Conservation (phyloP, 2,329 filamentous ascomycete genomes). For the Lasiodiplodia hormozganensis region DNA sequence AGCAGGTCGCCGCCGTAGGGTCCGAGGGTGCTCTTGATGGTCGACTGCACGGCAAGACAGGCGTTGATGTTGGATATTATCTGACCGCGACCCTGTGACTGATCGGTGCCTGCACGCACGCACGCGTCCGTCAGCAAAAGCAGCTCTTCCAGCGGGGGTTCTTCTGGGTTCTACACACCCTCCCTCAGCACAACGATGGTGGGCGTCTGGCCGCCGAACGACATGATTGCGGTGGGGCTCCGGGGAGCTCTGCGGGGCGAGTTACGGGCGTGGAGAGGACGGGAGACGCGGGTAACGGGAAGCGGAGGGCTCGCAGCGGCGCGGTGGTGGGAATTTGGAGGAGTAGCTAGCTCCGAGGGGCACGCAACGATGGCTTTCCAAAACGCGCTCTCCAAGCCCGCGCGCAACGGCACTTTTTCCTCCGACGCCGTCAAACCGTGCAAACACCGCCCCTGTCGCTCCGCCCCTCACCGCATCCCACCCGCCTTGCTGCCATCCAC, state of each 20-base stretch:
- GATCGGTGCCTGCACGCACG: slow-evolving; percentile 88
- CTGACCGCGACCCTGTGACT: slow-evolving; percentile 96
- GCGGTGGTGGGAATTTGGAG: slow-evolving; percentile 6
- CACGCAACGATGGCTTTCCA: slow-evolving; percentile 27
- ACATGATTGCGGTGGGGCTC: slow-evolving; percentile 64
- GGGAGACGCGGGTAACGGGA: background rate
- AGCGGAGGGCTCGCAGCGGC: background rate
- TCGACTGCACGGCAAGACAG: slow-evolving; percentile 92
- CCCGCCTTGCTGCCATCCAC: background rate
- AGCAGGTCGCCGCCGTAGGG: slow-evolving; percentile 97
- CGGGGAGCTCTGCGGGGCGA: slow-evolving; percentile 16
- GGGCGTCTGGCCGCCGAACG: slow-evolving; percentile 95
- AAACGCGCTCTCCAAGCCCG: slow-evolving; percentile 27
- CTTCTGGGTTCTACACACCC: slow-evolving; percentile 65
- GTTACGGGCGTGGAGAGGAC: slow-evolving; percentile 3
- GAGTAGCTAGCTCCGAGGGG: slow-evolving; percentile 28
- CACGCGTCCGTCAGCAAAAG: slow-evolving; percentile 12
- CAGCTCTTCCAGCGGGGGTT: background rate
- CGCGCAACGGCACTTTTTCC: slow-evolving; percentile 28
- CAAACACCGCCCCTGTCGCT: slow-evolving; percentile 23
- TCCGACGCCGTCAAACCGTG: slow-evolving; percentile 21
- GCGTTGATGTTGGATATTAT: slow-evolving; percentile 98
- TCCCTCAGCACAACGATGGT: slow-evolving; percentile 98
- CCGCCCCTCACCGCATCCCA: slow-evolving; percentile 19
- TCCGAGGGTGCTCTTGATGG: slow-evolving; percentile 93